These are phyloP conservation scores for Neolentinus lepideus DNA, from an alignment of 1,284 basidiomycete genomes.

Conservation along the genomic window DNA sequence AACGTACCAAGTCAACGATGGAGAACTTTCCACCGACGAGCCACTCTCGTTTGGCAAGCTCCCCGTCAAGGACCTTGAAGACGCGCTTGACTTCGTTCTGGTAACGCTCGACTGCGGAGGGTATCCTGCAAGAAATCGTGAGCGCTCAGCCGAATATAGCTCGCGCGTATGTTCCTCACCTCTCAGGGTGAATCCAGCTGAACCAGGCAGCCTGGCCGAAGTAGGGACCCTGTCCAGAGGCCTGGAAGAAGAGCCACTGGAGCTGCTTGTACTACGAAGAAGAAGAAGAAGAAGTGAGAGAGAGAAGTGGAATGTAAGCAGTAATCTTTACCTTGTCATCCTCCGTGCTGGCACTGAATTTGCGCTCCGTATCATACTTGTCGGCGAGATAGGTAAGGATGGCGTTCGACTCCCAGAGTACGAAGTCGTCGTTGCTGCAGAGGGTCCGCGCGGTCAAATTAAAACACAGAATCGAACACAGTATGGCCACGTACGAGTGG, in stretches of 20 bases:
- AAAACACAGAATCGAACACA: slow-evolving; percentile 18
- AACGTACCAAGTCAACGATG: slow-evolving; percentile 2
- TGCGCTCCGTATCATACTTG: slow-evolving; percentile 25
- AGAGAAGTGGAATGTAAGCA: not conserved
- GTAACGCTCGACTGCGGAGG: slow-evolving; percentile 23
- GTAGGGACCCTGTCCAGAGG: slow-evolving; percentile 21
- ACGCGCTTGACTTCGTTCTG: slow-evolving; percentile 24
- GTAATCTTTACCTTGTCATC: slow-evolving; percentile 10
- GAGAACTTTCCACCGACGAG: not conserved
- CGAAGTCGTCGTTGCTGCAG: not conserved
- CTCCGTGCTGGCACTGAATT: slow-evolving; percentile 17
- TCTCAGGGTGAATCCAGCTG: slow-evolving; percentile 14
- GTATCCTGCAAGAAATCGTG: slow-evolving; percentile 4
- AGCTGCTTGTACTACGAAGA: slow-evolving; percentile 9
- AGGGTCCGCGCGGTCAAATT: not conserved
- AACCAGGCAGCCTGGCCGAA: slow-evolving; percentile 18
- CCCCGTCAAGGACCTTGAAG: slow-evolving; percentile 21
- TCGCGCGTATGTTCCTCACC: not conserved
- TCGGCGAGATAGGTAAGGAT: slow-evolving; percentile 25
- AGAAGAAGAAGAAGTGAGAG: not conserved
- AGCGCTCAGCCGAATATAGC: not conserved
- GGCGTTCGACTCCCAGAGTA: slow-evolving; percentile 25
- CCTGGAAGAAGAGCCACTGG: slow-evolving; percentile 23
- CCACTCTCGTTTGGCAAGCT: slow-evolving; percentile 13
- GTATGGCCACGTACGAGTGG: slow-evolving; percentile 21